phyloP scores from a whole-genome alignment of 768 basidiomycete species.

The Phlebiopsis flavidoalba region DNA sequence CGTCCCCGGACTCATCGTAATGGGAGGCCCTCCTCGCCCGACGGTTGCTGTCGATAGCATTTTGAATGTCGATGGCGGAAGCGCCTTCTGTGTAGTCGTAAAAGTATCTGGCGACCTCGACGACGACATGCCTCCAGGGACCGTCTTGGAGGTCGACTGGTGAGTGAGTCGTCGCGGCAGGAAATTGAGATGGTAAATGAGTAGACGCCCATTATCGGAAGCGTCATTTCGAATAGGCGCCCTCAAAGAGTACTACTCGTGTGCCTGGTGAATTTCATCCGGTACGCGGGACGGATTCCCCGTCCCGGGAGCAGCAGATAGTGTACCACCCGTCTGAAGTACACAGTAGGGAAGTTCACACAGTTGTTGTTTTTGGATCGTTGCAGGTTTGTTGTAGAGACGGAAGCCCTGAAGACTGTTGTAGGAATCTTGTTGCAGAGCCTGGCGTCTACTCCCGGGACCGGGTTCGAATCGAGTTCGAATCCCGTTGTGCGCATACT shows the following conservation, averaged over 20 bases:
- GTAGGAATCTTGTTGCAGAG: too few relatives aligned
- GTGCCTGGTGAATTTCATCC: too few relatives aligned
- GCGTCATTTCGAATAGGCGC: neutral
- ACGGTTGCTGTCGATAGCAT: conserved; percentile 47
- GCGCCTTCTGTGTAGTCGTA: conserved; percentile 88
- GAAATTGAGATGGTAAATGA: neutral
- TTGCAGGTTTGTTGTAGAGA: too few relatives aligned
- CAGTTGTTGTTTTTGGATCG: too few relatives aligned
- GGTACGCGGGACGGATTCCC: too few relatives aligned
- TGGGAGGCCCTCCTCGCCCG: conserved; percentile 66
- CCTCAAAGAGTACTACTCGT: neutral
- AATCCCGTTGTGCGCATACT: too few relatives aligned
- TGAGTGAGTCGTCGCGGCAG: neutral
- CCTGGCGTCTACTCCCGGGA: too few relatives aligned
- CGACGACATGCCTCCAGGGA: conserved; percentile 8
- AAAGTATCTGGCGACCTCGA: conserved; percentile 6
- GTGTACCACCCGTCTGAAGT: too few relatives aligned
- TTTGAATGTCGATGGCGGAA: conserved; percentile 65
- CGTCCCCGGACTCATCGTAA: conserved; percentile 50
- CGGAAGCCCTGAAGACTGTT: too few relatives aligned
- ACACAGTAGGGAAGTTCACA: too few relatives aligned
- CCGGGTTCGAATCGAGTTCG: too few relatives aligned
- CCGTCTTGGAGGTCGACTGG: neutral
- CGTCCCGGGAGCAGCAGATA: too few relatives aligned
- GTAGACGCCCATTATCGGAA: neutral